These are phyloP conservation scores for Yarrowia deformans DNA, from an alignment of 805 yeast genomes.

Conservation along the genomic window DNA sequence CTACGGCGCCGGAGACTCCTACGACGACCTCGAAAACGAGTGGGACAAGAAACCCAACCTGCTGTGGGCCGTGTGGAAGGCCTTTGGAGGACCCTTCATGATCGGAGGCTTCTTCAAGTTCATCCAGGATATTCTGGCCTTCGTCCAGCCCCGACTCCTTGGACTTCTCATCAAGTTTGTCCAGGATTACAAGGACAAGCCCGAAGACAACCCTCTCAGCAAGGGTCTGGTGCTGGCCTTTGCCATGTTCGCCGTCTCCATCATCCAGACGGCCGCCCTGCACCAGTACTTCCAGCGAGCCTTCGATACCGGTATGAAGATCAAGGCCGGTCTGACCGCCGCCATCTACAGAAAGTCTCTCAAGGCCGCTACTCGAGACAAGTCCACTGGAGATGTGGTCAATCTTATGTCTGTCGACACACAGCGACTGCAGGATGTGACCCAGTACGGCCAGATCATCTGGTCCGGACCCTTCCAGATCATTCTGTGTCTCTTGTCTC, in stretches of 20 bases:
- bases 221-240: slow-evolving; percentile 70
- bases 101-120: slow-evolving; percentile 76
- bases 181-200: slow-evolving; percentile 53
- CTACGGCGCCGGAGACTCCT: slow-evolving; percentile 64
- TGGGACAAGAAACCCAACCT: slow-evolving; percentile 68
- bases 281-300: slow-evolving; percentile 69
- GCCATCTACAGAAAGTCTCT: slow-evolving; percentile 72
- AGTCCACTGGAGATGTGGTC: slow-evolving; percentile 80
- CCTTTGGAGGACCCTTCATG: slow-evolving; percentile 77
- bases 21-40: slow-evolving; percentile 58
- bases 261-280: slow-evolving; percentile 65
- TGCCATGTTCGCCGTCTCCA: slow-evolving; percentile 67
- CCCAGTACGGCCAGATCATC: slow-evolving; percentile 77
- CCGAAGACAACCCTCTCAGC: slow-evolving; percentile 52
- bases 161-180: slow-evolving; percentile 69
- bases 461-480: slow-evolving; percentile 97
- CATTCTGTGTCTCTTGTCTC: slow-evolving; percentile 73
- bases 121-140: slow-evolving; percentile 78
- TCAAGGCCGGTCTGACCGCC: slow-evolving; percentile 70
- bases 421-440: slow-evolving; percentile 65
- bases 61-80: slow-evolving; percentile 63
- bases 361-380: slow-evolving; percentile 60
- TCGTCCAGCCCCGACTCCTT: slow-evolving; percentile 85
- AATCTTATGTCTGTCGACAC: slow-evolving; percentile 81
- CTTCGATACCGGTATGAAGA: slow-evolving; percentile 66